A percentile compares a stretch with the other conserved stretches of the same genome.
These are phyloP conservation scores for Plenodomus tracheiphilus DNA, from an alignment of 2,329 filamentous ascomycete genomes.

Conservation along the genomic window DNA sequence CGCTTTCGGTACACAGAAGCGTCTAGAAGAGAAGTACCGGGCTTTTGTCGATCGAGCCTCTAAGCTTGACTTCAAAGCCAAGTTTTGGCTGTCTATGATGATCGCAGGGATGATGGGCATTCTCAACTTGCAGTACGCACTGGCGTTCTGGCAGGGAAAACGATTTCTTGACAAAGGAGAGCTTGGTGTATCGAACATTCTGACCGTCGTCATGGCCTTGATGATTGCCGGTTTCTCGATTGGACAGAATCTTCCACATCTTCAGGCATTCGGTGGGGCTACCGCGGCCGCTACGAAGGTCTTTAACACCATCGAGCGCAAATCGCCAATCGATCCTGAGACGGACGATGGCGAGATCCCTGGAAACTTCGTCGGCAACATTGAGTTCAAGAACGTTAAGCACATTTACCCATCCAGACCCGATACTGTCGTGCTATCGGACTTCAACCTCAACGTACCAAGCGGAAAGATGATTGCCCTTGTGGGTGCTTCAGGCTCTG, in stretches of 20 bases:
- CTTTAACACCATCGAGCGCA: conserved; percentile 87
- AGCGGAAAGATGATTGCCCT: conserved; percentile 91
- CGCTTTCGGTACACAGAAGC: conserved; percentile 91
- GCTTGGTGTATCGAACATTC: conserved; percentile 68
- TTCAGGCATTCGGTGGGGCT: conserved; percentile 82
- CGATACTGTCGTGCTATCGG: conserved; percentile 85
- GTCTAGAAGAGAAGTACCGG: conserved; percentile 86
- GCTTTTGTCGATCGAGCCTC: conserved; percentile 72
- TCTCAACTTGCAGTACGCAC: conserved; percentile 71
- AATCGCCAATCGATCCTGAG: conserved; percentile 80
- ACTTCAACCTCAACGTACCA: conserved; percentile 77
- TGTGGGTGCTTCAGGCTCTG: conserved; percentile 90
- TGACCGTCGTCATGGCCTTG: conserved; percentile 86
- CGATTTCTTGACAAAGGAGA: conserved; percentile 61
- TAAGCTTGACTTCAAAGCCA: conserved; percentile 74
- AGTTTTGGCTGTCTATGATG: conserved; percentile 75
- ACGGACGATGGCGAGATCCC: conserved; percentile 72
- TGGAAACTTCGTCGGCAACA: conserved; percentile 71
- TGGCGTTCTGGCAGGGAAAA: conserved; percentile 53
- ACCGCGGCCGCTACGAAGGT: conserved; percentile 89
- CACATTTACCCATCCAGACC: conserved; percentile 94
- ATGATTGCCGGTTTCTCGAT: conserved; percentile 93
- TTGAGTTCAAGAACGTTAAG: conserved; percentile 80
- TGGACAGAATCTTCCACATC: conserved; percentile 71
- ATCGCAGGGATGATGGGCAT: conserved; percentile 81